Percentiles rank a stretch among this genome's conserved stretches.
Evolutionary conservation across 331 rosid species (phyloP).

Genomic region (Phaseolus coccineus): DNA sequence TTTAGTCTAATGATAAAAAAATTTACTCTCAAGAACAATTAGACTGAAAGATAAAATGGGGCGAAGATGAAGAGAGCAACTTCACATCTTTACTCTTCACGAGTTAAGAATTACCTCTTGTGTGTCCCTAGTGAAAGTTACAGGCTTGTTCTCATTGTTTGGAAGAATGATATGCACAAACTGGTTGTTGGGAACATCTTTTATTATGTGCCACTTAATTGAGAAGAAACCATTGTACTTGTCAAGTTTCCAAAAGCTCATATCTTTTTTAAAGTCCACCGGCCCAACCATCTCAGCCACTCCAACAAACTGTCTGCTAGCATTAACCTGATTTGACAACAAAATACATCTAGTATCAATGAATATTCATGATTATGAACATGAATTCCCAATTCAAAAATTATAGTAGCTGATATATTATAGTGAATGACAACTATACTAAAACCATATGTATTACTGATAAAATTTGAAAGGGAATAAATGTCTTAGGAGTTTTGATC

Average conservation of each 20-base stretch:
- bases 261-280: constrained; percentile 78
- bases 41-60: background rate
- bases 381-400: background rate
- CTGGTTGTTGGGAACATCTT: constrained; percentile 75
- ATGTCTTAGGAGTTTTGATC: background rate
- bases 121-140: constrained; percentile 83
- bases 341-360: background rate
- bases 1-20: too few species aligned
- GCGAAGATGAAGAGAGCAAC: too few species aligned
- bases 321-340: constrained; percentile 68
- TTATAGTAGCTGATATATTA: constrained; percentile 6
- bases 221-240: constrained; percentile 88
- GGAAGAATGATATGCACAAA: constrained; percentile 74
- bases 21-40: background rate
- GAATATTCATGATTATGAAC: constrained; percentile 4
- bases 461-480: constrained; percentile 4
- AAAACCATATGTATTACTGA: constrained; percentile 9
- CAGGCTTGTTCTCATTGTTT: constrained; percentile 69
- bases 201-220: constrained; percentile 77
- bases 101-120: constrained; percentile 71
- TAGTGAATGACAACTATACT: constrained; percentile 16
- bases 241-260: constrained; percentile 85
- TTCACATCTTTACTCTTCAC: too few species aligned
- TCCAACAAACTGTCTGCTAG: constrained; percentile 89
- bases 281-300: constrained; percentile 83